Base-by-base conservation (phyloP, 2,329 filamentous ascomycete species). In the Periglandula ipomoeae region DNA sequence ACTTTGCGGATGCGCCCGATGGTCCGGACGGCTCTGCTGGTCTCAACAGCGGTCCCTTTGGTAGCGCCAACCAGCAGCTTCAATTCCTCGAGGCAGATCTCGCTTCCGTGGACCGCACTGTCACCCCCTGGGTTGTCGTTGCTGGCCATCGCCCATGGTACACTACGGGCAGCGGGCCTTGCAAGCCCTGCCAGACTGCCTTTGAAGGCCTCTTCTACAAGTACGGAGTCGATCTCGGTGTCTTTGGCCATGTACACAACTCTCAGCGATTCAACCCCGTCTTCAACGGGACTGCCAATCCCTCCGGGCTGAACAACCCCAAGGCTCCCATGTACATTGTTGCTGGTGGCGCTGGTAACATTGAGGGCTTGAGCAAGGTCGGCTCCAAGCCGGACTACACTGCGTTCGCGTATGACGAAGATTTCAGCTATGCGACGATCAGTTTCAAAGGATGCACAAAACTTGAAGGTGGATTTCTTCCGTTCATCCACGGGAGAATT, bases 181-280 rank as follows among this genome's bases (percentile, higher is more conserved):
- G 76, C 62, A 48, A 35, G 11, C 57, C 70, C 0, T 80, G 76
- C 63, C 72, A 75, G 51, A 53, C 51, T 0, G 75, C 75, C 1
- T 81, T 80, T 50, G 77, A 81, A 62, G 61, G 64, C 0, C 58
- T 79, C 3, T 59, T 81, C 6, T 76, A 78, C 61, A 66, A 70
- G 46, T 78, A 79, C 58, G 76, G 75, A 24, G 77, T 81, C 19
- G 78, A 81, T 53, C 59, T 80, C 4, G 76, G 62, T 23, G 64
- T 81, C 6, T 77, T 79, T 53, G 78, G 77, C 2, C 77, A 81
- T 56, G 73, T 78, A 13, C 77, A 81, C 61, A 79, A 78, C 61
- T 72, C 73, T 23, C 75, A 81, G 62, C 70, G 78, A 1, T 76
- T 78, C 54, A 52, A 65, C 57, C 73, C 64, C 23, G 59, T 66